Percentiles rank a stretch among this genome's conserved stretches.
Conservation (phyloP, 1,139 yeast species). For the Pichia sp. region DNA sequence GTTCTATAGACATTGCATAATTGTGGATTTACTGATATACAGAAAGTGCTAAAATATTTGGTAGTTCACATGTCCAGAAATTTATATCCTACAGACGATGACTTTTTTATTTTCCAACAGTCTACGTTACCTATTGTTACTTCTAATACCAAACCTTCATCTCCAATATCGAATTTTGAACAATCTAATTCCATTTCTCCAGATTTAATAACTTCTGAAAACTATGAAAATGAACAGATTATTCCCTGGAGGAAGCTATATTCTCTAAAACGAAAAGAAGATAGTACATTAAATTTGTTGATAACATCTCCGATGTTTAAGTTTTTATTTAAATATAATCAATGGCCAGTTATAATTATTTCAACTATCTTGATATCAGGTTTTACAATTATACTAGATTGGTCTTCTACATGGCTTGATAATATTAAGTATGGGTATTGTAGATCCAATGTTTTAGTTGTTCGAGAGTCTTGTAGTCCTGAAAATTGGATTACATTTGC, state of each 20-base stretch:
- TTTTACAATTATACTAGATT: slow-evolving; percentile 53
- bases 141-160: not conserved
- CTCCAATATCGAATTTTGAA: not conserved
- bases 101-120: slow-evolving; percentile 1
- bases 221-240: slow-evolving; percentile 7
- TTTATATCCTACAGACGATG: slow-evolving; percentile 11
- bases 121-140: slow-evolving; percentile 3
- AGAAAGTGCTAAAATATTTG: not conserved
- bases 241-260: slow-evolving; percentile 15
- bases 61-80: not conserved
- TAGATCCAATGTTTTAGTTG: slow-evolving; percentile 30
- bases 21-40: not conserved
- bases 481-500: slow-evolving; percentile 30
- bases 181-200: not conserved
- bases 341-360: slow-evolving; percentile 55
- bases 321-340: slow-evolving; percentile 25
- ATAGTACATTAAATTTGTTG: not conserved
- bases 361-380: slow-evolving; percentile 56
- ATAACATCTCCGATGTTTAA: not conserved
- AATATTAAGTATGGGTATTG: slow-evolving; percentile 54
- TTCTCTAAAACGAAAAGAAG: slow-evolving; percentile 7
- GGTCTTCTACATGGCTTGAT: slow-evolving; percentile 54
- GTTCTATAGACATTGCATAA: too few relatives aligned
- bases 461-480: slow-evolving; percentile 24
- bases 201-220: not conserved